Conservation (phyloP, 106 monocot species). For the Acanthochlamys bracteata region DNA sequence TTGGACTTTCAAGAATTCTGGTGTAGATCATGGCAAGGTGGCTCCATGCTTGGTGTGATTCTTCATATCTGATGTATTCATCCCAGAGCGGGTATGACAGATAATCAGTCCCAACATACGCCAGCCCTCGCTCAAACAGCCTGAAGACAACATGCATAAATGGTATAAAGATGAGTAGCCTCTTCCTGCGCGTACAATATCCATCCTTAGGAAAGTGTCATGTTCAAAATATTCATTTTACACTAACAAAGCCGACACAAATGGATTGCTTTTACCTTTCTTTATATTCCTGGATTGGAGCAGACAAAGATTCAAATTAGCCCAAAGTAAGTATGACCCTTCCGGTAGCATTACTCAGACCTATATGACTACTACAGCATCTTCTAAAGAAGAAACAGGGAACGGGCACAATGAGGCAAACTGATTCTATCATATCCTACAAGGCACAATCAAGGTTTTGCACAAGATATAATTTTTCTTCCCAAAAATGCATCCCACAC, state of each 20-base stretch:
- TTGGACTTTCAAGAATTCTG: conserved; percentile 83
- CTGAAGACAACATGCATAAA: conserved; percentile 32
- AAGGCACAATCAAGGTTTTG: conserved; percentile 12
- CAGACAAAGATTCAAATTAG: conserved; percentile 26
- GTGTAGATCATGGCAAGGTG: conserved; percentile 86
- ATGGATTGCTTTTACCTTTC: conserved; percentile 66
- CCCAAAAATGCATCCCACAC: conserved; percentile 34
- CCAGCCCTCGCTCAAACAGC: conserved; percentile 92
- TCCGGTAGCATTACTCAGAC: conserved; percentile 41
- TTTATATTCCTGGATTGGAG: conserved; percentile 34
- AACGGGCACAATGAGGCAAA: conserved; percentile 11
- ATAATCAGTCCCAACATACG: conserved; percentile 97
- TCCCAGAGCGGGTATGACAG: conserved; percentile 83
- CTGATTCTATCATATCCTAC: conserved; percentile 14
- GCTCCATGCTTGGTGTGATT: conserved; percentile 79
- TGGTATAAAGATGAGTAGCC: conserved; percentile 7
- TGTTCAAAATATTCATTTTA: conserved; percentile 13
- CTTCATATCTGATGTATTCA: conserved; percentile 97
- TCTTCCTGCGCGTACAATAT: not conserved
- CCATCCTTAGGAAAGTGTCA: conserved; percentile 5
- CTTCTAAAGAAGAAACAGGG: conserved; percentile 18
- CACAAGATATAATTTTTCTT: conserved; percentile 21
- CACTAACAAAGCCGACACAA: conserved; percentile 33
- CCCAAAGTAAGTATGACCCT: conserved; percentile 38
- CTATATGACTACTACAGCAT: conserved; percentile 33